phyloP scores from a whole-genome alignment of 192 early-diverging fungal species.

The Obelidium mucronatum region DNA sequence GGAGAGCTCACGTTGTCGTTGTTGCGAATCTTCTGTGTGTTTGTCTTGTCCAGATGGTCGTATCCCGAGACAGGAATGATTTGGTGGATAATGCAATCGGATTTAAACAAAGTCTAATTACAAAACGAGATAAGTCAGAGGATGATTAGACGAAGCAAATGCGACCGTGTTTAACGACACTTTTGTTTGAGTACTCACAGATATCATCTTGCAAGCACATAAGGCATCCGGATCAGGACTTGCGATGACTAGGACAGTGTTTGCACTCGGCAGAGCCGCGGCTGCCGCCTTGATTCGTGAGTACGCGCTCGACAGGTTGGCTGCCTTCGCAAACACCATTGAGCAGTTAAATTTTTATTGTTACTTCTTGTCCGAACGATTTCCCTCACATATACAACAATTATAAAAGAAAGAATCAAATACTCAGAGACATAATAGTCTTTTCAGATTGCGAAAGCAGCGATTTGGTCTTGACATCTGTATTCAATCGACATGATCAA shows the following conservation, averaged over 20 bases:
- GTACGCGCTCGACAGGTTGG: conserved; percentile 39
- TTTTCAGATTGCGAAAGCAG: neutral
- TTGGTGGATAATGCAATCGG: conserved; percentile 82
- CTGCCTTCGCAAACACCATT: conserved; percentile 42
- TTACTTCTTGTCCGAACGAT: too few species aligned
- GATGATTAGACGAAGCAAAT: neutral
- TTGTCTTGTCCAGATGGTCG: conserved; percentile 62
- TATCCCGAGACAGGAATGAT: conserved; percentile 80
- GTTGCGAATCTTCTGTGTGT: conserved; percentile 57
- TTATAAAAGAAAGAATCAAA: too few species aligned
- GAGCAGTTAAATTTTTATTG: neutral
- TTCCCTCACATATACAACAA: too few species aligned
- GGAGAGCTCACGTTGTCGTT: conserved; percentile 62
- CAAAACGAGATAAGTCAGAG: neutral
- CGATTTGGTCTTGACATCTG: neutral
- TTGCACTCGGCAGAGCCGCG: conserved; percentile 27
- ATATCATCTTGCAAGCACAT: conserved; percentile 81
- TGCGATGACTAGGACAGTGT: conserved; percentile 74
- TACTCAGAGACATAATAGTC: neutral
- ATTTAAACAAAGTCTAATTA: conserved; percentile 71
- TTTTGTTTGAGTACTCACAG: too few species aligned
- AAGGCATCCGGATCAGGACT: conserved; percentile 81
- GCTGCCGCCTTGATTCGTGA: conserved; percentile 38
- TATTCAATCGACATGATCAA: neutral
- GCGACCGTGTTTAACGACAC: too few species aligned